Evolutionary conservation across 2,329 filamentous ascomycete species (phyloP).

Genomic region (Emmonsia crescens): DNA sequence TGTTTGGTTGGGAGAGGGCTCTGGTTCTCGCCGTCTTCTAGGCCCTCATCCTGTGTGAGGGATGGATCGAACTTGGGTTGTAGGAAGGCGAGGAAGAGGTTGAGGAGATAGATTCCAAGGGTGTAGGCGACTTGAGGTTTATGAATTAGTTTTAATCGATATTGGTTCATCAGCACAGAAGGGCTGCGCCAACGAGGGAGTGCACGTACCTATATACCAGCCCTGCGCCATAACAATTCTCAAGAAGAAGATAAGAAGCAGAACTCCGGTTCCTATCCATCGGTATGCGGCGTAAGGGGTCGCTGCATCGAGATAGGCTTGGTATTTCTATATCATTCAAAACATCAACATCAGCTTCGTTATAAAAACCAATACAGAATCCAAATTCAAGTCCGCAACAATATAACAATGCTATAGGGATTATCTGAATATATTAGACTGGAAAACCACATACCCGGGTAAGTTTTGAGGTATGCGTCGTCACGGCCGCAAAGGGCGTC

Average conservation of each 20-base stretch:
- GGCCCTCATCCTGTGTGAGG: constrained; percentile 86
- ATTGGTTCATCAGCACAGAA: background rate
- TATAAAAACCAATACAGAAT: background rate
- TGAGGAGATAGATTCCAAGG: constrained; percentile 95
- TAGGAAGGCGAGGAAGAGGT: constrained; percentile 96
- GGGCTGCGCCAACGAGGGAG: background rate
- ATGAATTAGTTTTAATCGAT: background rate
- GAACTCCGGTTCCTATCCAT: constrained; percentile 72
- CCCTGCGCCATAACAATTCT: constrained; percentile 87
- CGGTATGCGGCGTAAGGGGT: constrained; percentile 83
- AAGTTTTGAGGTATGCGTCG: constrained; percentile 58
- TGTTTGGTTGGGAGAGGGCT: constrained; percentile 75
- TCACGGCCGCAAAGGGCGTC: constrained; percentile 85
- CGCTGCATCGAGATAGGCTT: constrained; percentile 85
- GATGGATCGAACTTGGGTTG: constrained; percentile 98
- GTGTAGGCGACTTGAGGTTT: constrained; percentile 71
- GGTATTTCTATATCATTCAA: constrained; percentile 60
- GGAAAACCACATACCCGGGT: constrained; percentile 27
- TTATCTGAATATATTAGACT: background rate
- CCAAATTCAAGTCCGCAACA: background rate
- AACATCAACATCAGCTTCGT: background rate
- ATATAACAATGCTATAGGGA: background rate
- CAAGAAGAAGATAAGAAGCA: constrained; percentile 71
- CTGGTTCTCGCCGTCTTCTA: constrained; percentile 80
- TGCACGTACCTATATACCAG: constrained; percentile 83